Conservation (phyloP, 2,329 filamentous ascomycete genomes). For the Macrophomina pseudophaseolina region DNA sequence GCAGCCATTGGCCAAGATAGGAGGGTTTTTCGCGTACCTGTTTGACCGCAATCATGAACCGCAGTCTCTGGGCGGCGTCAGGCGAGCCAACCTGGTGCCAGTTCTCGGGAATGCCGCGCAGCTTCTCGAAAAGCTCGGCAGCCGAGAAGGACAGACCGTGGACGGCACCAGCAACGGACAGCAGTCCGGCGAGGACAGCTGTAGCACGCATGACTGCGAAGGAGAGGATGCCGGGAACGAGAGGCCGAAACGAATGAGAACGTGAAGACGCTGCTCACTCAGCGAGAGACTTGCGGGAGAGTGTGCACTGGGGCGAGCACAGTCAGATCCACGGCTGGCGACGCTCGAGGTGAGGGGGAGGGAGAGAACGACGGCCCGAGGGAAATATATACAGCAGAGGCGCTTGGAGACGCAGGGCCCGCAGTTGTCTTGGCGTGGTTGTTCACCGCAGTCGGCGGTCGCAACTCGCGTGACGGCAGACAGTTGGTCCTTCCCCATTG, state of each 20-base stretch:
- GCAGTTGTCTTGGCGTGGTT: slow-evolving; percentile 5
- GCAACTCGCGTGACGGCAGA: slow-evolving; percentile 10
- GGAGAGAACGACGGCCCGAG: neutral
- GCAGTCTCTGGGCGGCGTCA: slow-evolving; percentile 38
- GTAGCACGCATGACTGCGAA: slow-evolving; percentile 38
- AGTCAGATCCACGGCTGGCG: neutral
- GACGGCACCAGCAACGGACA: slow-evolving; percentile 38
- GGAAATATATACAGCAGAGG: neutral
- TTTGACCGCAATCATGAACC: slow-evolving; percentile 46
- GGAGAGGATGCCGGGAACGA: neutral
- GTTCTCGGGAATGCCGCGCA: slow-evolving; percentile 41
- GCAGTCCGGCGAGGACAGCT: slow-evolving; percentile 37
- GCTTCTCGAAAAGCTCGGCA: slow-evolving; percentile 38
- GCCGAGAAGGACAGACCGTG: slow-evolving; percentile 35
- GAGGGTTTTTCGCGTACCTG: slow-evolving; percentile 36
- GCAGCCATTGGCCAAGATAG: neutral
- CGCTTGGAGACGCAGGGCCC: neutral
- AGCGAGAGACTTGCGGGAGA: neutral
- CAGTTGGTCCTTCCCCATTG: slow-evolving; percentile 19
- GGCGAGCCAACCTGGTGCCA: slow-evolving; percentile 44
- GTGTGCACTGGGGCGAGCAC: slow-evolving; percentile 1
- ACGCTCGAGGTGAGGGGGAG: neutral
- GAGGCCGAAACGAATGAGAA: neutral
- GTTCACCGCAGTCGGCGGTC: neutral
- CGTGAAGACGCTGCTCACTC: neutral